Percentiles rank a stretch among this genome's conserved stretches.
phyloP scores from a whole-genome alignment of 2,329 filamentous ascomycete genomes.

The Trichophyton verrucosum region DNA sequence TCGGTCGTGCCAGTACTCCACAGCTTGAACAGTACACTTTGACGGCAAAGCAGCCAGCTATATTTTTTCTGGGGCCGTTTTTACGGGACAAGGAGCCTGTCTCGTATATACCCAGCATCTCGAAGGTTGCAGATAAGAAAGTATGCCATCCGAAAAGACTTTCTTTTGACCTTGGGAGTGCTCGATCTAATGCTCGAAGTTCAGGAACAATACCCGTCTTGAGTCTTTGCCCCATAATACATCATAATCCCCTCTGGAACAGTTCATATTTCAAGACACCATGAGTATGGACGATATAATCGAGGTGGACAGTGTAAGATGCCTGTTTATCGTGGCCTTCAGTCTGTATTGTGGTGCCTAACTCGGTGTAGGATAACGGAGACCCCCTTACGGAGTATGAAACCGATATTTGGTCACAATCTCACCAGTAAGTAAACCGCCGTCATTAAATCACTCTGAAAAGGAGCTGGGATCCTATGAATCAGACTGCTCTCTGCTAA shows the following conservation, averaged over 20 bases:
- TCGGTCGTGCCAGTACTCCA: no score
- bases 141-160: background rate
- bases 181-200: background rate
- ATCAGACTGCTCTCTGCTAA: background rate
- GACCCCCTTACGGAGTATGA: background rate
- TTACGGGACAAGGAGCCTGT: background rate
- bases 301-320: background rate
- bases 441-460: background rate
- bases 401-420: background rate
- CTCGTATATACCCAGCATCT: background rate
- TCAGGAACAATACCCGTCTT: background rate
- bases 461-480: no score
- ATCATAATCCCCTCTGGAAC: background rate
- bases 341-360: background rate
- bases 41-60: background rate
- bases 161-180: background rate
- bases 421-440: background rate
- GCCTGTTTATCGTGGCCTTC: background rate
- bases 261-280: no score
- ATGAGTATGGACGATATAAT: background rate
- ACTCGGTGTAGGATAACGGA: background rate
- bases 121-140: background rate
- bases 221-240: background rate
- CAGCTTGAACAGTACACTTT: no score
- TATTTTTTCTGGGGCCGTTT: background rate